Base-by-base conservation (phyloP, 2,329 filamentous ascomycete genomes). In the Paecilomyces variotii region DNA sequence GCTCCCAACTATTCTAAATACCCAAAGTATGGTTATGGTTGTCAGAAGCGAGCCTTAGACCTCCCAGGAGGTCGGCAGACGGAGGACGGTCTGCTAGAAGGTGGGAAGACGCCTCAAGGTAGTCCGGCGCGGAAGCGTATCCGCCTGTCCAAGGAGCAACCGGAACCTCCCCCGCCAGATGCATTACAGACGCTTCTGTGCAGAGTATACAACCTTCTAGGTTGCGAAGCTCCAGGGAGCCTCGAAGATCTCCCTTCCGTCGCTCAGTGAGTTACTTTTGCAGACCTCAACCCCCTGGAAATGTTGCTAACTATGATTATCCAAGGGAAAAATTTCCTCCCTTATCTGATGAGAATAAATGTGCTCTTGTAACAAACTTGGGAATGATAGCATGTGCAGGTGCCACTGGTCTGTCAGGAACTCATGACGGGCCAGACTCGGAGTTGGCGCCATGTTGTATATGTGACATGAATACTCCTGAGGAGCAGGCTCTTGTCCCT, bases 321-420 rank as follows among this genome's bases (percentile, higher is more conserved):
- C 53, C 60, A 67, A 76, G 78, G 58, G 59, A 67, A 59, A 67
- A 67, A 25, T 85, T 85, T 65, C 65, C 76, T 11, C 67, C 71
- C 12, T 70, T 84, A 3, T 64, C 76, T 14, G 81, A 85, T 59
- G 60, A 72, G 6, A 74, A 79, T 26, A 81, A 83, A 66, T 84
- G 80, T 63, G 76, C 77, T 34, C 72, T 80, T 7, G 73, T 89
- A 49, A 75, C 83, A 39, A 68, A 80, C 10, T 67, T 91, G 12
- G 83, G 85, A 2, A 79, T 78, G 54, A 69, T 85, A 54, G 76
- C 82, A 19, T 89, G 87, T 68, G 81, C 80, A 14, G 74, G 78
- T 12, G 79, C 82, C 58, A 74, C 76, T 32, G 79, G 75, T 5
- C 69, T 86, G 53, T 63, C 52, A 39, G 62, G 67, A 59, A 66